Conservation (phyloP, 805 yeast species). For the Naumovozyma dairenensis region DNA sequence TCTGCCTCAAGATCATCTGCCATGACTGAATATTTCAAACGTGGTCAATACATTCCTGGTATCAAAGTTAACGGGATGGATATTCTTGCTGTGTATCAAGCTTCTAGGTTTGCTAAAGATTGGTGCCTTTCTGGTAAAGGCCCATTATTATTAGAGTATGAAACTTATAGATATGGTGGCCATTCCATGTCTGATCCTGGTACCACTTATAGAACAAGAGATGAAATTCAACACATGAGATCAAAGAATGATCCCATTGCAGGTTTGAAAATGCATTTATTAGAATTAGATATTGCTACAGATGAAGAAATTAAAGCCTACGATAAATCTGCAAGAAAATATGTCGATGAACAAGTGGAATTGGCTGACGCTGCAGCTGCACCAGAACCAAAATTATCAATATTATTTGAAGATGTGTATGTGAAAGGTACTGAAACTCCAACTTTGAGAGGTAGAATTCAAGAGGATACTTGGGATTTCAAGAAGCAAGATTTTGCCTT, state of each 20-base stretch:
- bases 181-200: conserved; percentile 99
- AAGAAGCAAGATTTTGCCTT: conserved; percentile 35
- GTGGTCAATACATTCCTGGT: conserved; percentile 99
- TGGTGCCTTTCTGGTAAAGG: conserved; percentile 92
- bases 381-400: conserved; percentile 92
- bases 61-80: conserved; percentile 98
- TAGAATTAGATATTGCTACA: conserved; percentile 77
- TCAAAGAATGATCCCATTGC: conserved; percentile 96
- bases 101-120: conserved; percentile 93
- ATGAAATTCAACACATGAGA: conserved; percentile 99
- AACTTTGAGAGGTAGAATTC: conserved; percentile 90
- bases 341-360: conserved; percentile 89
- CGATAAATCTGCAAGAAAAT: conserved; percentile 93
- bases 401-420: conserved; percentile 93
- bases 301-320: conserved; percentile 91
- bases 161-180: conserved; percentile 99
- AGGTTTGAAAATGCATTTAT: conserved; percentile 78
- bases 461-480: conserved; percentile 90
- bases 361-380: conserved; percentile 89
- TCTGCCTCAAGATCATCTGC: conserved; percentile 96
- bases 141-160: conserved; percentile 91
- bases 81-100: conserved; percentile 88
- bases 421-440: conserved; percentile 90
- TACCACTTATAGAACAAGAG: conserved; percentile 99
- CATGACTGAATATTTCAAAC: conserved; percentile 90